Percentiles rank a stretch among this genome's conserved stretches.
These are phyloP conservation scores for Phytophthora meadii DNA, from an alignment of 352 stramenopile genomes.

Conservation along the genomic window DNA sequence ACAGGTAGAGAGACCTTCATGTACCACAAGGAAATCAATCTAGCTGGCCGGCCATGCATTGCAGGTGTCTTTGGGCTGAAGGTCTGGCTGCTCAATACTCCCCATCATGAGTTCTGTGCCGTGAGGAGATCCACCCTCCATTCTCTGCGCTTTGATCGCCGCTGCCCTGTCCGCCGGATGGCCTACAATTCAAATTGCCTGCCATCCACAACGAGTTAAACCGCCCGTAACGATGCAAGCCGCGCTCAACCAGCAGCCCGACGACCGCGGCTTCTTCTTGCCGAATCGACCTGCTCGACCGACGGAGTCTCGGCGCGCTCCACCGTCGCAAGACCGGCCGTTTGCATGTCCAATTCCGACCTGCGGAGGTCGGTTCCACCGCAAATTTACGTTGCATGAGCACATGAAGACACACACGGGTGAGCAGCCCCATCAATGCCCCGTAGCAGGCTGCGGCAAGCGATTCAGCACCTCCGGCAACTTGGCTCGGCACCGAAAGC, in stretches of 20 bases:
- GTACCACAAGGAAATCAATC: too few relatives aligned
- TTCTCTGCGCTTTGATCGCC: constrained; percentile 24
- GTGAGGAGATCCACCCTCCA: constrained; percentile 37
- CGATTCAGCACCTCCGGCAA: constrained; percentile 81
- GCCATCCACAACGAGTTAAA: constrained; percentile 32
- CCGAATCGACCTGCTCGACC: constrained; percentile 10
- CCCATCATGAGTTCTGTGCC: constrained; percentile 39
- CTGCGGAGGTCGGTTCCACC: constrained; percentile 65
- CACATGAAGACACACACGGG: constrained; percentile 86
- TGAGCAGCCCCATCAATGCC: constrained; percentile 71
- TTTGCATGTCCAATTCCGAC: constrained; percentile 57
- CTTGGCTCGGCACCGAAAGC: constrained; percentile 66
- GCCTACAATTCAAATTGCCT: constrained; percentile 40
- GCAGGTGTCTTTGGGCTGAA: constrained; percentile 13
- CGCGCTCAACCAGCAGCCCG: constrained; percentile 26
- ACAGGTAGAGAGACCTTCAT: constrained; percentile 1
- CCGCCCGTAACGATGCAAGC: constrained; percentile 30
- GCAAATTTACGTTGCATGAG: constrained; percentile 75
- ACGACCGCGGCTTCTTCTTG: constrained; percentile 13
- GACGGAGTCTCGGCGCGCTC: constrained; percentile 24
- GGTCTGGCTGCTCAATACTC: constrained; percentile 16
- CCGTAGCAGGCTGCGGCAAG: constrained; percentile 61
- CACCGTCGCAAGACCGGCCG: constrained; percentile 45
- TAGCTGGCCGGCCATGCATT: constrained; percentile 3
- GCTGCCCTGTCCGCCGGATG: constrained; percentile 31